Evolutionary conservation across 257 asterid genomes (phyloP).

Genomic region (Agastache rugosa): DNA sequence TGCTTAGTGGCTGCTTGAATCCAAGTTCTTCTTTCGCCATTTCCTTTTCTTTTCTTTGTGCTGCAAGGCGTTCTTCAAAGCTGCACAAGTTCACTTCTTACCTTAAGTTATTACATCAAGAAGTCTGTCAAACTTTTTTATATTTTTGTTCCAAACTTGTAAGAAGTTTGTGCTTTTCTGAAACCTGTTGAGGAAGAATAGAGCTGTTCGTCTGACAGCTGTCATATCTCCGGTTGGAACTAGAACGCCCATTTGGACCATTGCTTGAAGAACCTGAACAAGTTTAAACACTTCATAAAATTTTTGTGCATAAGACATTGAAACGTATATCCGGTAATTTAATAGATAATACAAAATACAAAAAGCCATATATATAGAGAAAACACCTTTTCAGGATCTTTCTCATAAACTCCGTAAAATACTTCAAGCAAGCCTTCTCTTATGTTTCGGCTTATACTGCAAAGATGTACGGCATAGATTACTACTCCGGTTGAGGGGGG

Average conservation of each 20-base stretch:
- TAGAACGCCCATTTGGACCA: constrained; percentile 90
- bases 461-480: constrained; percentile 32
- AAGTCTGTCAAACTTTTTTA: neutral
- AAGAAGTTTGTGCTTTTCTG: neutral
- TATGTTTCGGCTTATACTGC: constrained; percentile 86
- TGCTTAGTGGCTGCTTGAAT: constrained; percentile 79
- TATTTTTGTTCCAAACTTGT: neutral
- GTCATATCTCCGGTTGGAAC: constrained; percentile 96
- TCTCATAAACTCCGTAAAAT: constrained; percentile 93
- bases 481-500: neutral
- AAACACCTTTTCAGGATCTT: constrained; percentile 82
- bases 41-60: constrained; percentile 86
- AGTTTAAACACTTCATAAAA: constrained; percentile 6
- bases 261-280: constrained; percentile 83
- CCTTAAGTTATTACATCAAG: constrained; percentile 1
- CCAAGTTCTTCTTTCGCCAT: constrained; percentile 73
- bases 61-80: constrained; percentile 89
- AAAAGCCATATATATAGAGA: constrained; percentile 9
- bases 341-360: neutral
- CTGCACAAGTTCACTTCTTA: constrained; percentile 46
- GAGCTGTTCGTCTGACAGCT: constrained; percentile 92
- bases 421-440: constrained; percentile 88
- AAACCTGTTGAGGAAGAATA: constrained; percentile 89
- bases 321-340: neutral
- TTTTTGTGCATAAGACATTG: neutral